Percentiles rank a stretch among this genome's conserved stretches.
phyloP scores from a whole-genome alignment of 352 stramenopile genomes.

The Pythium dissotocum region DNA sequence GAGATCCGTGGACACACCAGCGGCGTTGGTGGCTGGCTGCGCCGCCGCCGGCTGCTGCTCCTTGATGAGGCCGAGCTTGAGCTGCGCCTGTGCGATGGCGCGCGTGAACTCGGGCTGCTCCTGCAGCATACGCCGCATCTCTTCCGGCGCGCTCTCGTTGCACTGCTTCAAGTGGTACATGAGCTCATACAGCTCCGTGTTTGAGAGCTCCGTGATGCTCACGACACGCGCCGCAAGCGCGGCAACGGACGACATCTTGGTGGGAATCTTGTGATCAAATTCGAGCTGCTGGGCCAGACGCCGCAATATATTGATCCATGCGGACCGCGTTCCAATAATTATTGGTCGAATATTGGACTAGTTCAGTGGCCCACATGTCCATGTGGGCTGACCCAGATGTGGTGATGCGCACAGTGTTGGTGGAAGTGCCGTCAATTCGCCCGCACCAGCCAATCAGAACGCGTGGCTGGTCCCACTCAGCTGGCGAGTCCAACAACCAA shows the following conservation, averaged over 20 bases:
- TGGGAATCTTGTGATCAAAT: not conserved
- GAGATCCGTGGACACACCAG: slow-evolving; percentile 63
- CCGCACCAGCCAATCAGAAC: slow-evolving; percentile 10
- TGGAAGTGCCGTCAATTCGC: not conserved
- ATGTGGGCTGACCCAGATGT: not conserved
- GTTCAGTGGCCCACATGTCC: not conserved
- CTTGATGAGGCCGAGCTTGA: slow-evolving; percentile 74
- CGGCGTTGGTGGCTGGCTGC: slow-evolving; percentile 45
- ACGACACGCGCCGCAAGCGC: slow-evolving; percentile 35
- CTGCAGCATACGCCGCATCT: slow-evolving; percentile 67
- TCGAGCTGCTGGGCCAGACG: not conserved
- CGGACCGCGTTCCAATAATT: not conserved
- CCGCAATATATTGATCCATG: not conserved
- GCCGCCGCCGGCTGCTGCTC: slow-evolving; percentile 40
- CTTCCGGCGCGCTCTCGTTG: slow-evolving; percentile 74
- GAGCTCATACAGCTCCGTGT: slow-evolving; percentile 71
- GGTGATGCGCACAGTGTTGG: not conserved
- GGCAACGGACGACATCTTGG: slow-evolving; percentile 15
- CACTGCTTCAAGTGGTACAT: slow-evolving; percentile 80
- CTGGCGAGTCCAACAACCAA: slow-evolving; percentile 12
- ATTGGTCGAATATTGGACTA: not conserved
- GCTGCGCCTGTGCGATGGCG: slow-evolving; percentile 67
- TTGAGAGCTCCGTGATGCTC: slow-evolving; percentile 52
- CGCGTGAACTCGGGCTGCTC: slow-evolving; percentile 75
- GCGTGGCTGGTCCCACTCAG: not conserved